Evolutionary conservation across 257 asterid species (phyloP), one percentile per base, ranked within the genome.

Genomic region (Solanum arcanum): DNA sequence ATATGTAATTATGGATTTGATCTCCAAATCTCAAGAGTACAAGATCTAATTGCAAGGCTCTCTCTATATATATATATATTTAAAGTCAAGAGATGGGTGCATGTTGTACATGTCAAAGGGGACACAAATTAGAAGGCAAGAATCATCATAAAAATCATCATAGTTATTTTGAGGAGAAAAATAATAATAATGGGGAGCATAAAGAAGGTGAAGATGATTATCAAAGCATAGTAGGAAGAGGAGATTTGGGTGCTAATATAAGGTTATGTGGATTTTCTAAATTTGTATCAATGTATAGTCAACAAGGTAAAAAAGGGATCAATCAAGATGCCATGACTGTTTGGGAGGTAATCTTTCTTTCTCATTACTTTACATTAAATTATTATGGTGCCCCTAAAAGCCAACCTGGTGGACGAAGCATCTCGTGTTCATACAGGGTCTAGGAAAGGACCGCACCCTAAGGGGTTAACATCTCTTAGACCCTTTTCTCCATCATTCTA

Each of bases 261-360:
- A 93, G 94, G 77, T 89, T 92, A 10, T 95, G 91, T 52, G 99
- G 99, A 29, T 93, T 96, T 7, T 95, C 99, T 60, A 95, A 90
- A 85, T 88, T 87, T 52, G 88, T 93, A 2, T 93, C 98, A 76
- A 91, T 94, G 94, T 94, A 86, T 90, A 92, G 87, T 59, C 97
- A 93, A 82, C 96, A 94, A 85, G 99, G 99, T 39, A 91, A 84
- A 69, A 95, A 96, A 29, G 98, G 98, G 31, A 74, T 88, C 83
- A 95, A 94, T 82, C 99, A 96, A 90, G 99, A 96, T 74, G 95
- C 98, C 92, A 94, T 96, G 99, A 94, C 99, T 9, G 98, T 93
- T 88, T 96, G 99, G 98, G 98, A 96, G 99, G 99, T 94, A 27
- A 18, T 12, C 18, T 69, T 69, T 84, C 68, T 47, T 47, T 47